Evolutionary conservation across 179 eudicot genomes (phyloP).

Genomic region (Beta macrorhiza): DNA sequence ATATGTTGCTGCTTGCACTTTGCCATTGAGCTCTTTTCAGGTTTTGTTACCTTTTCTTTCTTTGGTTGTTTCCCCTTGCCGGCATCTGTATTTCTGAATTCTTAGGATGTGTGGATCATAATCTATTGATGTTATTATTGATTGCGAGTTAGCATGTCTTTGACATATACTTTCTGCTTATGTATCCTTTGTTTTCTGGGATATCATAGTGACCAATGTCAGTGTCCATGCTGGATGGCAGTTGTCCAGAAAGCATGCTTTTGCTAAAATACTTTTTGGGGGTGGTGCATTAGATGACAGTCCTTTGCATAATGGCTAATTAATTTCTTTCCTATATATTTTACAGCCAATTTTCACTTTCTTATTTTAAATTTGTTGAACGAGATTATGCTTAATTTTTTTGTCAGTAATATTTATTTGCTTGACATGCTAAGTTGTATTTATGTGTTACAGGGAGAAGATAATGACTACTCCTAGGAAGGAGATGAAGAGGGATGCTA

Average conservation of each 20-base stretch:
- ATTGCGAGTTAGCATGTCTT: neutral
- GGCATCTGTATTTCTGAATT: neutral
- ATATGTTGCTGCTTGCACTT: neutral
- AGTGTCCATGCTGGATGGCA: neutral
- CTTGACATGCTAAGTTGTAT: neutral
- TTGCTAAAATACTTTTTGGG: neutral
- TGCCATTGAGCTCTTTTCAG: neutral
- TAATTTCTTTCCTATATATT: neutral
- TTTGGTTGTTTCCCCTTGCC: neutral
- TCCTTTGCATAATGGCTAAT: neutral
- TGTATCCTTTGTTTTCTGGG: neutral
- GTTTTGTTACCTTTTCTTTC: no score
- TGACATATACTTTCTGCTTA: neutral
- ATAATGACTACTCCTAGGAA: conserved; percentile 82
- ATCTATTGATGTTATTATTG: neutral
- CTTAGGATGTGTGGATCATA: neutral
- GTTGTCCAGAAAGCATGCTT: neutral
- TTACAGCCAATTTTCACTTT: neutral
- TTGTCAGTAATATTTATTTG: neutral
- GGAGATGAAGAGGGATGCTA: conserved; percentile 68
- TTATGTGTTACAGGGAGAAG: conserved; percentile 61
- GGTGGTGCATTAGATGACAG: neutral
- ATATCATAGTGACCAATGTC: no score
- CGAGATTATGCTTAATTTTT: neutral
- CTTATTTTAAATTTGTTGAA: neutral